Conservation (phyloP, 768 basidiomycete species). For the Mycena crocata region DNA sequence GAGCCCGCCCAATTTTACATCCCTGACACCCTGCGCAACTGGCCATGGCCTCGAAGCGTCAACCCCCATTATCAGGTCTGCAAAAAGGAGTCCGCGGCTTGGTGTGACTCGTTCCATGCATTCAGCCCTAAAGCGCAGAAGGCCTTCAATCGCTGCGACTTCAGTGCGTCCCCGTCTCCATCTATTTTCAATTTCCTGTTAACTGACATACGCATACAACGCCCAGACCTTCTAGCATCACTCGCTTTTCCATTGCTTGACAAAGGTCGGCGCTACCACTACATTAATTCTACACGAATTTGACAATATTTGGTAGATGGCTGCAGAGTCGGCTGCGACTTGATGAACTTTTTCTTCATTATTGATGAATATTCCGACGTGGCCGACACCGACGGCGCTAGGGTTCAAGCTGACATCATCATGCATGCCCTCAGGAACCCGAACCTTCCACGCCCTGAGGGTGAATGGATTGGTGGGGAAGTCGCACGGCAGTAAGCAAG, state of each 20-base stretch:
- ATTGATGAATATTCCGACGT: constrained; percentile 47
- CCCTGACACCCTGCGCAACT: constrained; percentile 40
- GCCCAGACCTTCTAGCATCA: constrained; percentile 52
- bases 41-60: constrained; percentile 46
- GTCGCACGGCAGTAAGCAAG: constrained; percentile 30
- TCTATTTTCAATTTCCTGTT: too few relatives aligned
- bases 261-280: constrained; percentile 42
- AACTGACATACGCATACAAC: too few relatives aligned
- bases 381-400: constrained; percentile 34
- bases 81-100: constrained; percentile 40
- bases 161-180: constrained; percentile 44
- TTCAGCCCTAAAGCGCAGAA: constrained; percentile 40
- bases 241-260: constrained; percentile 47
- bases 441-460: constrained; percentile 38
- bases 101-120: constrained; percentile 40
- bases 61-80: constrained; percentile 42
- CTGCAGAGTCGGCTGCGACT: constrained; percentile 40
- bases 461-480: constrained; percentile 46
- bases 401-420: constrained; percentile 35
- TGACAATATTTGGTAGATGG: constrained; percentile 23
- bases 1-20: constrained; percentile 21
- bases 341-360: constrained; percentile 47
- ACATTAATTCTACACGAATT: too few relatives aligned
- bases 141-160: constrained; percentile 48
- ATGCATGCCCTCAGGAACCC: constrained; percentile 47